These are phyloP conservation scores for Leccinum subfulvum DNA, from an alignment of 1,284 basidiomycete species.

Conservation along the genomic window DNA sequence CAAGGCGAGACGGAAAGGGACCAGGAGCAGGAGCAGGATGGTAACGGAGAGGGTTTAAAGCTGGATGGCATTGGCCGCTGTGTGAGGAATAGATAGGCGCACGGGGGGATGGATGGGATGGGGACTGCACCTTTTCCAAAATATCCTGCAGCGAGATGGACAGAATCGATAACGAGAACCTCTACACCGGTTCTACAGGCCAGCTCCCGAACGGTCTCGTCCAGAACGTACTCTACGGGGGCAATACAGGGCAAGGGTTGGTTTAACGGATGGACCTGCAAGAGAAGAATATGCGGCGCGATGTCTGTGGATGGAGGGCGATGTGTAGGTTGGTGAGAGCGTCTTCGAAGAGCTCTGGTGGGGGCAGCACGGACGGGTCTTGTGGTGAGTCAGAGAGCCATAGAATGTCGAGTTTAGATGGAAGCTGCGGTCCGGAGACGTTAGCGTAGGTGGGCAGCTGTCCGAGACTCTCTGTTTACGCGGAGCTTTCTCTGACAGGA, in stretches of 20 bases:
- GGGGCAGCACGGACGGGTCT: constrained; percentile 40
- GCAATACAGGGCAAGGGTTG: constrained; percentile 77
- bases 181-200: constrained; percentile 72
- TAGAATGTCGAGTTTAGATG: constrained; percentile 56
- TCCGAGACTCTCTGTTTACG: too few species aligned
- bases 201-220: constrained; percentile 74
- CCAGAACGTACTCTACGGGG: constrained; percentile 81
- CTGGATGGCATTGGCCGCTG: constrained; percentile 65
- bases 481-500: too few species aligned
- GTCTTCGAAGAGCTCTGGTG: constrained; percentile 64
- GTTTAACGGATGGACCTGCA: constrained; percentile 58
- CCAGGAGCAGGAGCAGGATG: constrained; percentile 34
- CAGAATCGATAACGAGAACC: constrained; percentile 76
- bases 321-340: constrained; percentile 71
- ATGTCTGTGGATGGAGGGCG: constrained; percentile 74
- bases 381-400: constrained; percentile 49
- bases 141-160: constrained; percentile 76
- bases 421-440: constrained; percentile 40
- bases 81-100: constrained; percentile 9
- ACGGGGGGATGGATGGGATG: constrained; percentile 4
- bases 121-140: constrained; percentile 63
- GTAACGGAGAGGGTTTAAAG: constrained; percentile 73
- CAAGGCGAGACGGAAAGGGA: constrained; percentile 24
- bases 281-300: constrained; percentile 58
- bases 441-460: too few species aligned